Conservation (phyloP, 163 green algal species). For the Chlorella variabilis region DNA sequence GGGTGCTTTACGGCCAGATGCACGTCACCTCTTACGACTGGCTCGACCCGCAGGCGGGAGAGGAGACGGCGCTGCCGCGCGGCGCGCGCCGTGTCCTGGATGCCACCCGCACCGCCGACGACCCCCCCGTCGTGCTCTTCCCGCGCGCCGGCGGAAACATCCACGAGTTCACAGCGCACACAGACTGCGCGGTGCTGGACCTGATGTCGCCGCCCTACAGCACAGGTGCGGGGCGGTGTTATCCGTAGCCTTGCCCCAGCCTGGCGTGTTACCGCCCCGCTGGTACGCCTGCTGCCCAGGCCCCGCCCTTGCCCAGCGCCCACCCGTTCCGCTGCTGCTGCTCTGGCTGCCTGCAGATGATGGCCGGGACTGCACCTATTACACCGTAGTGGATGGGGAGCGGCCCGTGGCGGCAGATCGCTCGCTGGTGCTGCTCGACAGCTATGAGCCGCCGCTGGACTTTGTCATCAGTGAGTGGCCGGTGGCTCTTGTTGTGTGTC, state of each 20-base stretch:
- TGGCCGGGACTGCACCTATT: conserved; percentile 63
- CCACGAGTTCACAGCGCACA: conserved; percentile 87
- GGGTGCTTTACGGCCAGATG: conserved; percentile 84
- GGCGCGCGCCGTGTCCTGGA: conserved; percentile 52
- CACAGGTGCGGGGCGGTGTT: conserved; percentile 6
- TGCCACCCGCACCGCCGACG: conserved; percentile 39
- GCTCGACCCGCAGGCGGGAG: conserved; percentile 26
- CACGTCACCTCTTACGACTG: conserved; percentile 88
- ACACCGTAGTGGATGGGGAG: neutral
- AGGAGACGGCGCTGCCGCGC: neutral
- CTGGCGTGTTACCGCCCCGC: too few species aligned
- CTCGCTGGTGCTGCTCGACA: conserved; percentile 23
- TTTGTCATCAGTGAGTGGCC: conserved; percentile 45
- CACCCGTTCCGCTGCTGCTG: neutral
- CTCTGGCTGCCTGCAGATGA: neutral
- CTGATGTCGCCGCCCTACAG: conserved; percentile 88
- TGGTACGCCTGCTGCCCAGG: too few species aligned
- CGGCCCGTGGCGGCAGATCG: neutral
- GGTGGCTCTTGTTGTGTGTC: neutral
- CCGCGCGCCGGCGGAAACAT: conserved; percentile 85
- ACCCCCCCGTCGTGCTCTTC: conserved; percentile 56
- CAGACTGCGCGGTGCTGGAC: conserved; percentile 88
- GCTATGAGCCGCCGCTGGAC: conserved; percentile 43
- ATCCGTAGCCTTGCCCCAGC: too few species aligned
- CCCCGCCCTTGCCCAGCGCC: too few species aligned